These are phyloP conservation scores for Clonostachys rosea DNA, from an alignment of 2,329 filamentous ascomycete genomes.

Conservation along the genomic window DNA sequence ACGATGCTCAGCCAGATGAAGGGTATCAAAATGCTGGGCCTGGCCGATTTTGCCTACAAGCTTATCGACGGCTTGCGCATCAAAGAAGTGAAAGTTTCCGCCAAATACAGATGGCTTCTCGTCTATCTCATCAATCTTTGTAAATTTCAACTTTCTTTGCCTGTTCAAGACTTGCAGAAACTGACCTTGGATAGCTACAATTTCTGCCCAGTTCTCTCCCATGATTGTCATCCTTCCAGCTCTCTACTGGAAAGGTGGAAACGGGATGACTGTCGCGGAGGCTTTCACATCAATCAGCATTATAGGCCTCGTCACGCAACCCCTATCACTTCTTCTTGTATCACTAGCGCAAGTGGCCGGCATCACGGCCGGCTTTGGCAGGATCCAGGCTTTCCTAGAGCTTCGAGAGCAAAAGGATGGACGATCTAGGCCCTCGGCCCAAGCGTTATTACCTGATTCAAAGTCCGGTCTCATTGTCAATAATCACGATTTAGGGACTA, in stretches of 20 bases:
- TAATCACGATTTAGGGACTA: not conserved
- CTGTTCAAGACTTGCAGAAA: not conserved
- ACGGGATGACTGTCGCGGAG: conserved; percentile 19
- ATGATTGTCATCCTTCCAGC: conserved; percentile 24
- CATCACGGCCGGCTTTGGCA: conserved; percentile 20
- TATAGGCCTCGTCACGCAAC: conserved; percentile 22
- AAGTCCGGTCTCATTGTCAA: not conserved
- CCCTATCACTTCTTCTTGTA: conserved; percentile 21
- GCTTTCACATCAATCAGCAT: conserved; percentile 29
- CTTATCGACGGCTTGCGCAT: conserved; percentile 26
- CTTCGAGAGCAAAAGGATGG: conserved; percentile 13
- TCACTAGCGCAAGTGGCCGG: conserved; percentile 24
- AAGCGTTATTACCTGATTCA: too few relatives aligned
- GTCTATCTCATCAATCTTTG: conserved; percentile 21
- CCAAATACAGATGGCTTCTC: conserved; percentile 25
- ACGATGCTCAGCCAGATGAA: conserved; percentile 35
- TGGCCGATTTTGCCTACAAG: conserved; percentile 21
- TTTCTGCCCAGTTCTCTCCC: conserved; percentile 20
- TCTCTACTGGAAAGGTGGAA: conserved; percentile 21
- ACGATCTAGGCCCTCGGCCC: not conserved
- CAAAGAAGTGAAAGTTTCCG: conserved; percentile 28
- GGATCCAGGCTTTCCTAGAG: conserved; percentile 23
- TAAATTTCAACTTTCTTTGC: conserved; percentile 4
- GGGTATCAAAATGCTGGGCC: conserved; percentile 36
- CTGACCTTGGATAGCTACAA: conserved; percentile 6